Conservation (phyloP, 805 yeast species). For the Candida yuanshanica region DNA sequence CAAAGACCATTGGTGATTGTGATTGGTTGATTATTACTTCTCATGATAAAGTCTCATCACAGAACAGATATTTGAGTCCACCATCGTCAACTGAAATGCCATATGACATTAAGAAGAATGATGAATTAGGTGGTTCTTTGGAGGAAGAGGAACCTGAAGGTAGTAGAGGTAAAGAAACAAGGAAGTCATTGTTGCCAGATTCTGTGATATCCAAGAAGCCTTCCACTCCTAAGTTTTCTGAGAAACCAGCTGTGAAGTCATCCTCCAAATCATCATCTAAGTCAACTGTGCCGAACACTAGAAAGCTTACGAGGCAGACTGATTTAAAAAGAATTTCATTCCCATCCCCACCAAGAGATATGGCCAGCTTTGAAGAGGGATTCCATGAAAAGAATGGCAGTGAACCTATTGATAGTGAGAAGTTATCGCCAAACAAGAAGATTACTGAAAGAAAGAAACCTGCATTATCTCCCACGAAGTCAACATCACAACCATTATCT, state of each 20-base stretch:
- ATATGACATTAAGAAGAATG: slow-evolving; percentile 13
- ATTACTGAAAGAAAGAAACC: background rate
- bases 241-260: background rate
- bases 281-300: slow-evolving; percentile 3
- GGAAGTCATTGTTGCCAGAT: background rate
- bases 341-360: slow-evolving; percentile 19
- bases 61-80: slow-evolving; percentile 24
- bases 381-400: slow-evolving; percentile 4
- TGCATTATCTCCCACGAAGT: background rate
- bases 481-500: background rate
- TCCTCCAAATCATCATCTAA: slow-evolving; percentile 1
- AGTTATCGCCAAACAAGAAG: slow-evolving; percentile 4
- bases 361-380: slow-evolving; percentile 14
- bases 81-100: slow-evolving; percentile 17
- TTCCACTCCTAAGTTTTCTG: background rate
- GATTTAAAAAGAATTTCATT: slow-evolving; percentile 16
- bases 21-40: slow-evolving; percentile 33
- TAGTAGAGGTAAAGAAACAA: background rate
- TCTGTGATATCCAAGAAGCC: background rate
- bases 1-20: slow-evolving; percentile 33
- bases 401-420: background rate
- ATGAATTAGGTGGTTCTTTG: slow-evolving; percentile 12
- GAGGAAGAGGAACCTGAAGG: slow-evolving; percentile 7
- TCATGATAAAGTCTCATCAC: slow-evolving; percentile 26
- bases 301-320: slow-evolving; percentile 5